Evolutionary conservation across 2,329 filamentous ascomycete species (phyloP).

Genomic region (Thelonectria blattea): DNA sequence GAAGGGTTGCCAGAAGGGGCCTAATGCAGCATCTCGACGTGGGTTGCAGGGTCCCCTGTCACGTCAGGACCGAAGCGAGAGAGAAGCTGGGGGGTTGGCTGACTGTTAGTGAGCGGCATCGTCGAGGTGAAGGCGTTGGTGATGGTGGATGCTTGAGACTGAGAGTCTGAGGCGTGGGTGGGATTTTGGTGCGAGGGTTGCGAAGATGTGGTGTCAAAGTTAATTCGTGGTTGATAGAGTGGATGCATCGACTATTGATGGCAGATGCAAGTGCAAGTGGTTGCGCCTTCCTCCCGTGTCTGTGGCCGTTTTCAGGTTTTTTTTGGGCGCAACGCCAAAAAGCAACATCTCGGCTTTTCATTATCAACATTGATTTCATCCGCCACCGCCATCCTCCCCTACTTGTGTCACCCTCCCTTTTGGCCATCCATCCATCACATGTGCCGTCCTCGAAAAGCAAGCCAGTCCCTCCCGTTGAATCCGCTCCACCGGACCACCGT

Average conservation of each 20-base stretch:
- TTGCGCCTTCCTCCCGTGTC: too few relatives aligned
- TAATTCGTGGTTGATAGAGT: too few relatives aligned
- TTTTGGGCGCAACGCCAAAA: too few relatives aligned
- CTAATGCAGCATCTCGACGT: slow-evolving; percentile 11
- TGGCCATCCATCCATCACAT: too few relatives aligned
- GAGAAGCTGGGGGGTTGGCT: background rate
- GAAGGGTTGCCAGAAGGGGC: background rate
- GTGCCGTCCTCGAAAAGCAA: background rate
- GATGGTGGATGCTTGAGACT: background rate
- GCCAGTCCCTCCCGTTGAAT: background rate
- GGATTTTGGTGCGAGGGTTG: too few relatives aligned
- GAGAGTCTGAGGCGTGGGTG: background rate
- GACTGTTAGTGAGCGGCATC: background rate
- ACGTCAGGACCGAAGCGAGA: background rate
- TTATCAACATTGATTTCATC: too few relatives aligned
- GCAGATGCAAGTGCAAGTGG: too few relatives aligned
- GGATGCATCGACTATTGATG: too few relatives aligned
- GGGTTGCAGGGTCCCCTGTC: slow-evolving; percentile 4
- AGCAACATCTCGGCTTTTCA: too few relatives aligned
- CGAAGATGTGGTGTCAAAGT: too few relatives aligned
- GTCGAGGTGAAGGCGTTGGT: background rate
- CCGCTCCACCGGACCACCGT: slow-evolving; percentile 23
- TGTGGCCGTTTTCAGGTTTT: too few relatives aligned
- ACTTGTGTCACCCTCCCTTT: background rate
- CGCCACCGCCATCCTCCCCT: too few relatives aligned